Percentiles rank a stretch among this genome's conserved stretches.
phyloP scores from a whole-genome alignment of 495 filamentous ascomycete species.

The Penicillium waksmanii region DNA sequence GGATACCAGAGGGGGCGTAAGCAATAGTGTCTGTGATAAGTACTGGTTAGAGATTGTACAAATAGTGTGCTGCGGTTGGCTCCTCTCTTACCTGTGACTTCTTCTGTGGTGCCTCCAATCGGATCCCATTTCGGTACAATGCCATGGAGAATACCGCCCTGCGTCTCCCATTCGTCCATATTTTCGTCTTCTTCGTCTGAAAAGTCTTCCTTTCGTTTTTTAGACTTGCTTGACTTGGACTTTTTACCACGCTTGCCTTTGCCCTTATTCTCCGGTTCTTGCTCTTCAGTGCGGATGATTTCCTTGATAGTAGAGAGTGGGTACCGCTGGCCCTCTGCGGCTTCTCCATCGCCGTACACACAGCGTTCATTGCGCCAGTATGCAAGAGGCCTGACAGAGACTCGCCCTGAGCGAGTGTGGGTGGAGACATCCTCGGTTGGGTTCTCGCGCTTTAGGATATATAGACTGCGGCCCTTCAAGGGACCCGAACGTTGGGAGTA shows the following conservation, averaged over 20 bases:
- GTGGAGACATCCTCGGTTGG: conserved; percentile 53
- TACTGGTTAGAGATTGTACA: conserved; percentile 15
- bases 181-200: conserved; percentile 56
- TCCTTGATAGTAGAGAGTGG: conserved; percentile 70
- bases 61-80: not conserved
- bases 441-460: conserved; percentile 71
- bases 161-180: conserved; percentile 62
- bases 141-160: conserved; percentile 61
- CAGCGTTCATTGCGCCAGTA: conserved; percentile 86
- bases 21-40: conserved; percentile 69
- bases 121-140: conserved; percentile 61
- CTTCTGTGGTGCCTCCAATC: conserved; percentile 54
- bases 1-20: conserved; percentile 72
- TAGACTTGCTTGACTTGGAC: conserved; percentile 41
- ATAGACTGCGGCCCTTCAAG: conserved; percentile 62
- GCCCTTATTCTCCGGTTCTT: conserved; percentile 47
- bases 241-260: conserved; percentile 40
- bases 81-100: conserved; percentile 53
- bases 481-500: conserved; percentile 49
- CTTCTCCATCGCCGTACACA: conserved; percentile 65
- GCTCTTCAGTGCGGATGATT: conserved; percentile 72
- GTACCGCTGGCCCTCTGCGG: conserved; percentile 54
- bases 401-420: conserved; percentile 59
- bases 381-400: conserved; percentile 73
- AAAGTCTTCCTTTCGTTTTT: conserved; percentile 38